These are phyloP conservation scores for Lachancea kluyveri DNA, from an alignment of 805 yeast species.

Conservation along the genomic window DNA sequence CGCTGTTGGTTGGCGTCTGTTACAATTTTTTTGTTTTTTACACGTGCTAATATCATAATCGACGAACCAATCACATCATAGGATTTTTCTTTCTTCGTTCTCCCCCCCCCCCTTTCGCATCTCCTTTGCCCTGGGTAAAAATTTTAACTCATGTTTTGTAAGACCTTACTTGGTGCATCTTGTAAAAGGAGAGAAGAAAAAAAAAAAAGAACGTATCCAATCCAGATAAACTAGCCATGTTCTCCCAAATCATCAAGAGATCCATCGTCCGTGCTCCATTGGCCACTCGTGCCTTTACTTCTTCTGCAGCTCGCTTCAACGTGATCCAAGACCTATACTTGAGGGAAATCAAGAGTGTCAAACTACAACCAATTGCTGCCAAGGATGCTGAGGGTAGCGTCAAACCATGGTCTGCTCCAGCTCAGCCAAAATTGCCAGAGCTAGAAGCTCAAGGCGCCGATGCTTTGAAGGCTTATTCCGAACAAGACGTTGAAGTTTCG, in stretches of 20 bases:
- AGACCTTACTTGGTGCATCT: too few relatives aligned
- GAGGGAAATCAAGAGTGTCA: slow-evolving; percentile 81
- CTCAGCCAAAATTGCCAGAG: slow-evolving; percentile 69
- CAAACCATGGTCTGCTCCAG: slow-evolving; percentile 77
- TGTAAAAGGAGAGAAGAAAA: too few relatives aligned
- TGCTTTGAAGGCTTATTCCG: slow-evolving; percentile 62
- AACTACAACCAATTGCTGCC: slow-evolving; percentile 70
- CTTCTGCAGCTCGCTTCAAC: slow-evolving; percentile 37
- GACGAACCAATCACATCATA: too few relatives aligned
- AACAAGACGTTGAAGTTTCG: slow-evolving; percentile 69
- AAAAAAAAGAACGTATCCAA: too few relatives aligned
- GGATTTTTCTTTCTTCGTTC: too few relatives aligned
- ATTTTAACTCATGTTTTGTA: too few relatives aligned
- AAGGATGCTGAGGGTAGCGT: slow-evolving; percentile 74
- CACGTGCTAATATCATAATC: too few relatives aligned
- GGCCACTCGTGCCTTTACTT: slow-evolving; percentile 26
- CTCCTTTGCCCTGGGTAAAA: too few relatives aligned
- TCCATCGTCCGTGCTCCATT: slow-evolving; percentile 4
- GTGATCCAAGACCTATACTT: slow-evolving; percentile 79
- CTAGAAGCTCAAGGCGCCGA: slow-evolving; percentile 62
- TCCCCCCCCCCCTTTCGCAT: too few relatives aligned
- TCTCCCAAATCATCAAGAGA: slow-evolving; percentile 5
- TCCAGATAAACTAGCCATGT: too few relatives aligned
- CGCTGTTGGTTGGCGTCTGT: too few relatives aligned
- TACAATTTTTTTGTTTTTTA: too few relatives aligned